Base-by-base conservation (phyloP, 2,329 filamentous ascomycete genomes). In the Colletotrichum agaves region DNA sequence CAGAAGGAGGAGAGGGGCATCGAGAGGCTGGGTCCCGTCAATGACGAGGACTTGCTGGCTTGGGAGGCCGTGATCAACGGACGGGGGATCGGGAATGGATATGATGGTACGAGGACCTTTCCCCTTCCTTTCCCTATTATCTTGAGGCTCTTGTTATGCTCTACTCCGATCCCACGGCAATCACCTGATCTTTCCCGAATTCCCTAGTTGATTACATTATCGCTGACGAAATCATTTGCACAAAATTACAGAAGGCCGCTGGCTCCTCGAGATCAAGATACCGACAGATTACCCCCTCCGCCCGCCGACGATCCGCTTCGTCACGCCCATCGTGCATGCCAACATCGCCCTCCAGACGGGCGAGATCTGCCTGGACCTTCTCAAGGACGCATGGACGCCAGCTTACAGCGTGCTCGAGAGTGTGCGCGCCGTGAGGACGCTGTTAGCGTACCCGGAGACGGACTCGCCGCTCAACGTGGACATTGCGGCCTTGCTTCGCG, bases 321-420 rank as follows among this genome's bases (percentile, higher is more conserved):
- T 85, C n/a, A 99, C 94, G 39, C 88, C 89, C 70, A 89, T 97
- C 72, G 92, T 93, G 74, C 94, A 97, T 82, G 90, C 94, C 53
- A 98, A 98, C 79, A 89, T 89, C 35, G 83, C 84, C 59, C 83
- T 87, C 70, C 74, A 85, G 72, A 94, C 89, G 2, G 96, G 96
- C 73, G 94, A 98, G 80, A 96, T 99, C 76, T 99, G 96, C 78
- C 88, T 98, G 31, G 96, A 98, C 76, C 85, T 98, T 70, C 85
- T 99, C 67, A 86, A 87, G 75, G 86, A 90, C 62, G 86, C 87
- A 17, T 98, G 95, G 95, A 91, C 92, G 67, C 93, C 94, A 1
- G 90, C 93, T 17, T 96, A 97, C 79, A 94, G 91, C 44, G 86
- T 98, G 19, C 86, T 91, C 39, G 88, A 91, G 74, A 91, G 90